phyloP scores from a whole-genome alignment of 2,329 filamentous ascomycete genomes.

The Leptographium galeiforme region DNA sequence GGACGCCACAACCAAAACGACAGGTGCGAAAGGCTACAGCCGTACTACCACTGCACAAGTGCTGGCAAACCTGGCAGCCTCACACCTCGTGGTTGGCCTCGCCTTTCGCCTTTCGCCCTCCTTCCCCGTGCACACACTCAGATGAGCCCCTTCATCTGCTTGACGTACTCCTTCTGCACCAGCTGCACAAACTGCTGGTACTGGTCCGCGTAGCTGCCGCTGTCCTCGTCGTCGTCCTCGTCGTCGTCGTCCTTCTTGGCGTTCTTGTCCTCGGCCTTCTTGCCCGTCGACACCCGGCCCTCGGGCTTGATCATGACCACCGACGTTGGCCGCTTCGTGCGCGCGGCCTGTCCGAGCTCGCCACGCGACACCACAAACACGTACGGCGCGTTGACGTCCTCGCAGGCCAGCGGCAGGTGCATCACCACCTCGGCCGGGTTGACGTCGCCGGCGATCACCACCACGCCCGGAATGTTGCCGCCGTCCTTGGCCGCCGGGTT shows the following conservation, averaged over 20 bases:
- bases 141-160: slow-evolving; percentile 29
- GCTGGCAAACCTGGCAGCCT: background rate
- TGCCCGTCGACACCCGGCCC: slow-evolving; percentile 10
- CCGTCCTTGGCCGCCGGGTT: slow-evolving; percentile 40
- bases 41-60: background rate
- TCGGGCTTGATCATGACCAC: slow-evolving; percentile 65
- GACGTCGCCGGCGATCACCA: slow-evolving; percentile 93
- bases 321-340: slow-evolving; percentile 90
- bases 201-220: slow-evolving; percentile 47
- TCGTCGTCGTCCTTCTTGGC: slow-evolving; percentile 25
- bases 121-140: slow-evolving; percentile 2
- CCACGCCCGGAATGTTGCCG: slow-evolving; percentile 50
- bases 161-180: slow-evolving; percentile 50
- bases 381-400: slow-evolving; percentile 95
- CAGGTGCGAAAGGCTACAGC: background rate
- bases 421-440: slow-evolving; percentile 98
- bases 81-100: background rate
- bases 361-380: slow-evolving; percentile 87
- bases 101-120: slow-evolving; percentile 3
- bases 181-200: slow-evolving; percentile 54
- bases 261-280: slow-evolving; percentile 39
- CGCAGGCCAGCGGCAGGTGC: slow-evolving; percentile 93
- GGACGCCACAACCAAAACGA: background rate
- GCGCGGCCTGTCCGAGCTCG: slow-evolving; percentile 83
- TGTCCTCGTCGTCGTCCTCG: slow-evolving; percentile 35